phyloP scores from a whole-genome alignment of 495 filamentous ascomycete species.

The Xylaria sp. region DNA sequence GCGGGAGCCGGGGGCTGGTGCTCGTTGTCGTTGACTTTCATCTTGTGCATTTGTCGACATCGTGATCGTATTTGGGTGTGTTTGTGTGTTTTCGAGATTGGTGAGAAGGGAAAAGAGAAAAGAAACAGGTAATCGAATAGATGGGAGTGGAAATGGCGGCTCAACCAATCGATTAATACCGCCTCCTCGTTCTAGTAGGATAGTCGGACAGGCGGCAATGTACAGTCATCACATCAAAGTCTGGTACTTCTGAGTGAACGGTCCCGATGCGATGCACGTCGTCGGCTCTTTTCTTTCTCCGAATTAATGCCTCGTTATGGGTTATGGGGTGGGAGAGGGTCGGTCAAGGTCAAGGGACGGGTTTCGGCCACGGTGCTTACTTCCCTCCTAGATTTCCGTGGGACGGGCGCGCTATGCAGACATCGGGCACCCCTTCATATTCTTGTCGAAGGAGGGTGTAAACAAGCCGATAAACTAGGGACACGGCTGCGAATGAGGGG shows the following conservation, averaged over 20 bases:
- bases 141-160: background rate
- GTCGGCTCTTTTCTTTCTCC: background rate
- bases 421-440: background rate
- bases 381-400: background rate
- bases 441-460: background rate
- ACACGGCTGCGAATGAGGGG: background rate
- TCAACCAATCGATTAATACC: background rate
- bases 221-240: background rate
- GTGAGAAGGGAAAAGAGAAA: background rate
- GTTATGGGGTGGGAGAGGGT: no score
- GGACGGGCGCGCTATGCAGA: background rate
- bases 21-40: constrained; percentile 31
- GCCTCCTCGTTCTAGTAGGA: background rate
- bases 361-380: background rate
- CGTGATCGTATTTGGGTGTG: background rate
- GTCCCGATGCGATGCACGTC: background rate
- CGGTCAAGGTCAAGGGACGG: no score
- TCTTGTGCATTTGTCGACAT: constrained; percentile 32
- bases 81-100: background rate
- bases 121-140: no score
- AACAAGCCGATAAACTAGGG: background rate
- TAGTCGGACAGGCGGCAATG: no score
- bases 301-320: no score
- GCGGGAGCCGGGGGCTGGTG: constrained; percentile 13
- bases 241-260: background rate